Percentiles rank a stretch among this genome's conserved stretches.
phyloP scores from a whole-genome alignment of 1,284 basidiomycete species.

The Sphagnurus paluster region DNA sequence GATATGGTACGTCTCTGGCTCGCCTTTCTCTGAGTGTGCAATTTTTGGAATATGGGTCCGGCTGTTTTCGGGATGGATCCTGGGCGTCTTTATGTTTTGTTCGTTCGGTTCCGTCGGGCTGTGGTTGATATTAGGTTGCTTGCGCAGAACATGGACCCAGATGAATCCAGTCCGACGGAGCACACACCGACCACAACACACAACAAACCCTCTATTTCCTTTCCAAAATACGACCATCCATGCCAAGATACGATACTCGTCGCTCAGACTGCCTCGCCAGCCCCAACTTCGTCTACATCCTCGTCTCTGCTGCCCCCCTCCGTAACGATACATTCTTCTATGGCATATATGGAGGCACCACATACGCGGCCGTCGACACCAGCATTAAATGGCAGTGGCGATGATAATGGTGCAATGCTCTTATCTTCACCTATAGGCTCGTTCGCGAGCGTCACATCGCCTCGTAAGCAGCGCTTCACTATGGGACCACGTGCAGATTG shows the following conservation, averaged over 20 bases:
- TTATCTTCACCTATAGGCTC: constrained; percentile 25
- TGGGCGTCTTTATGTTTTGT: background rate
- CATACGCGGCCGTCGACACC: constrained; percentile 24
- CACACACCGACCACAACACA: constrained; percentile 8
- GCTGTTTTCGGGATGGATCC: background rate
- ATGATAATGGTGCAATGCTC: constrained; percentile 20
- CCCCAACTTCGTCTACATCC: constrained; percentile 19
- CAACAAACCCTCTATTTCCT: no score
- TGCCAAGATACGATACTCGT: no score
- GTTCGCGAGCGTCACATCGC: constrained; percentile 11
- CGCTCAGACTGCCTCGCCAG: no score
- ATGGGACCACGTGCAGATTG: constrained; percentile 77
- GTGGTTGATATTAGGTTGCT: background rate
- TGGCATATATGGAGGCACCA: constrained; percentile 9
- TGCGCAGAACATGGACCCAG: constrained; percentile 26
- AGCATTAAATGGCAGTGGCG: constrained; percentile 7
- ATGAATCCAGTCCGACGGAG: constrained; percentile 17
- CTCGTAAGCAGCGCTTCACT: constrained; percentile 51
- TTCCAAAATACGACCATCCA: no score
- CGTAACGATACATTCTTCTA: no score
- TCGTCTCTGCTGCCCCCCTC: constrained; percentile 29
- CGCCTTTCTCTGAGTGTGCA: background rate
- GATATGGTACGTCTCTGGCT: constrained; percentile 36
- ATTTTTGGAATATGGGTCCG: background rate
- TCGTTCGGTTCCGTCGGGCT: background rate